These are phyloP conservation scores for Xerocomellus intermedius DNA, from an alignment of 768 basidiomycete species.

Conservation along the genomic window DNA sequence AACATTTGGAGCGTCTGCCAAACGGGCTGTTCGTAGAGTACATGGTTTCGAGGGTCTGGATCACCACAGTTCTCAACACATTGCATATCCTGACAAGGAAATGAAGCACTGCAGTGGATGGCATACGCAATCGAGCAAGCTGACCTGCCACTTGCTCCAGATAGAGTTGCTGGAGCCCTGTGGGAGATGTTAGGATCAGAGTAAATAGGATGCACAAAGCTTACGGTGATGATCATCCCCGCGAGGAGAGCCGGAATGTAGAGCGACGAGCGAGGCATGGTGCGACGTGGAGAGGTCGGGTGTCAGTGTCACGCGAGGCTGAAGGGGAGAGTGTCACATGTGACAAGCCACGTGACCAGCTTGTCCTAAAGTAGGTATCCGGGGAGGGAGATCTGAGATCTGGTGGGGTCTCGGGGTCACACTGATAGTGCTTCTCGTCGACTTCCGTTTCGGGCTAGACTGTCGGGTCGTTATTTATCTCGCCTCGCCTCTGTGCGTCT, in stretches of 20 bases:
- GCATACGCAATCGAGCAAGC: constrained; percentile 7
- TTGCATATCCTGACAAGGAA: constrained; percentile 79
- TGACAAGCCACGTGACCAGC: constrained; percentile 21
- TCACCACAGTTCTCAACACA: constrained; percentile 91
- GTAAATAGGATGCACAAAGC: constrained; percentile 4
- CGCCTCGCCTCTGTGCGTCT: constrained; percentile 20
- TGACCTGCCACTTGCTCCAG: constrained; percentile 81
- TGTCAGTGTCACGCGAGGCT: constrained; percentile 9
- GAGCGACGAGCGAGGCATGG: constrained; percentile 61
- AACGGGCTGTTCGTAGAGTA: constrained; percentile 92
- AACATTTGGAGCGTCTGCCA: constrained; percentile 94
- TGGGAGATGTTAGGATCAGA: constrained; percentile 1
- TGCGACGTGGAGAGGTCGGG: not conserved
- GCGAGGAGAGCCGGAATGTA: constrained; percentile 79
- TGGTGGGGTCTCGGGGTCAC: constrained; percentile 22
- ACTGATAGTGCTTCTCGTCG: constrained; percentile 32
- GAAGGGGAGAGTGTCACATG: constrained; percentile 12
- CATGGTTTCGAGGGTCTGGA: constrained; percentile 54
- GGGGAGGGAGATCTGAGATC: constrained; percentile 28
- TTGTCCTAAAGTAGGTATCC: not conserved
- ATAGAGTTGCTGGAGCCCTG: constrained; percentile 80
- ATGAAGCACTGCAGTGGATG: not conserved
- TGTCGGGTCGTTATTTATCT: constrained; percentile 33
- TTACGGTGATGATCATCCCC: constrained; percentile 90
- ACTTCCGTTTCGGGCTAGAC: constrained; percentile 24